phyloP scores from a whole-genome alignment of 225 moss, liverwort and hornwort species.

The Climacium dendroides region DNA sequence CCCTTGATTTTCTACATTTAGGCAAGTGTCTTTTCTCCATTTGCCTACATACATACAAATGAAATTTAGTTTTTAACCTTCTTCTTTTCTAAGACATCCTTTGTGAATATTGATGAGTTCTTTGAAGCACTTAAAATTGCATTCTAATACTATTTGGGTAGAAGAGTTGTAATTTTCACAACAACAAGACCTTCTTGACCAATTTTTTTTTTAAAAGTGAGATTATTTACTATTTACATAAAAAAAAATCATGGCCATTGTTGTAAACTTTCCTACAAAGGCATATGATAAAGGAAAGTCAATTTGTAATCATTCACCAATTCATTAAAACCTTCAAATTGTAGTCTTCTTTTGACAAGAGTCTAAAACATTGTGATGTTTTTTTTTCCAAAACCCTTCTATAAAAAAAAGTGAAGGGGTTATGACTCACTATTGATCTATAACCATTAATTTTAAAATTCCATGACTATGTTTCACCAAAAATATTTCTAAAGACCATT shows the following conservation, averaged over 20 bases:
- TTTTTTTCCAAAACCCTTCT: background rate
- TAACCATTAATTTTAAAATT: no score
- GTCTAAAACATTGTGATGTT: background rate
- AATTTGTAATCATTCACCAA: background rate
- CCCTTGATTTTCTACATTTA: background rate
- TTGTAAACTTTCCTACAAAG: background rate
- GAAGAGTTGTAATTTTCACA: background rate
- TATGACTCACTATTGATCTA: background rate
- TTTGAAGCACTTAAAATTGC: background rate
- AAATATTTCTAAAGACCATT: no score
- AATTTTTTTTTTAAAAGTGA: no score
- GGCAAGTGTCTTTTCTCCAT: no score
- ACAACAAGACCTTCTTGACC: no score
- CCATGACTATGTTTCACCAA: no score
- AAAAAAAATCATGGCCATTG: rapidly evolving
- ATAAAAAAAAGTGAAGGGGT: background rate
- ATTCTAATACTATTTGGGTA: rapidly evolving
- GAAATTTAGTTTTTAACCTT: background rate
- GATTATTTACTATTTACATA: no score
- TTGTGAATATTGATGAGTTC: background rate
- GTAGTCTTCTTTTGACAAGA: background rate
- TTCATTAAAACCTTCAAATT: rapidly evolving
- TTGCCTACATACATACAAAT: background rate
- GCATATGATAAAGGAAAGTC: background rate
- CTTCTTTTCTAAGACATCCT: rapidly evolving